phyloP scores from a whole-genome alignment of 2,329 filamentous ascomycete genomes.

The Boeremia lycopersici region DNA sequence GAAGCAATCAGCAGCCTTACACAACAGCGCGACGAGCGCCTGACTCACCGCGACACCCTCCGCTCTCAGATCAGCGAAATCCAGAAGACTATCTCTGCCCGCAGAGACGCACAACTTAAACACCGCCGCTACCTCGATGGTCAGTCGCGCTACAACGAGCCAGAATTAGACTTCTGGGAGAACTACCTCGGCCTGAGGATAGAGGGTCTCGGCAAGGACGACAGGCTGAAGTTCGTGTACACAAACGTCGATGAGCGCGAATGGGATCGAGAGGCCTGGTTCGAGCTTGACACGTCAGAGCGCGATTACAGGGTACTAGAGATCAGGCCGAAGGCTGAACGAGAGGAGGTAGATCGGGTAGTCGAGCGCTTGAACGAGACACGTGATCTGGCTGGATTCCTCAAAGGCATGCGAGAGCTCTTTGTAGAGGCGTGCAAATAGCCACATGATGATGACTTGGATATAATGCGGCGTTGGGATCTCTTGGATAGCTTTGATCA shows the following conservation, averaged over 20 bases:
- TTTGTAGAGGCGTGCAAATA: slow-evolving; percentile 66
- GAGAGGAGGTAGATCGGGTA: slow-evolving; percentile 76
- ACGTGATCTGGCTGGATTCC: slow-evolving; percentile 70
- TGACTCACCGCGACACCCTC: slow-evolving; percentile 61
- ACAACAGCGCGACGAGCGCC: slow-evolving; percentile 61
- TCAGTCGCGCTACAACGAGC: slow-evolving; percentile 86
- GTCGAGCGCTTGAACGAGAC: slow-evolving; percentile 82
- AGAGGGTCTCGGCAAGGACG: slow-evolving; percentile 83
- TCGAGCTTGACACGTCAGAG: slow-evolving; percentile 82
- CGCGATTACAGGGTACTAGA: slow-evolving; percentile 85
- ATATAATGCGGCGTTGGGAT: slow-evolving; percentile 13
- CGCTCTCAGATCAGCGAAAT: slow-evolving; percentile 66
- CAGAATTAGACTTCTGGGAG: slow-evolving; percentile 96
- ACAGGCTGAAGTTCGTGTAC: slow-evolving; percentile 88
- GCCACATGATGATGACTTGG: not conserved
- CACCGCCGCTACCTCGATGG: slow-evolving; percentile 77
- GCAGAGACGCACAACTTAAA: slow-evolving; percentile 72
- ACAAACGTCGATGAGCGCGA: slow-evolving; percentile 84
- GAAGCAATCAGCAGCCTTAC: slow-evolving; percentile 63
- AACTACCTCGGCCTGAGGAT: slow-evolving; percentile 86
- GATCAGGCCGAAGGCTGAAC: slow-evolving; percentile 80
- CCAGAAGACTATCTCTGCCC: slow-evolving; percentile 71
- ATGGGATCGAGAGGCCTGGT: slow-evolving; percentile 90
- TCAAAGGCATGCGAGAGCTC: slow-evolving; percentile 83
- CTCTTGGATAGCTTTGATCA: slow-evolving; percentile 12